Base-by-base conservation (phyloP, 371 early-diverging fungal species). In the Chytridiales sp. region DNA sequence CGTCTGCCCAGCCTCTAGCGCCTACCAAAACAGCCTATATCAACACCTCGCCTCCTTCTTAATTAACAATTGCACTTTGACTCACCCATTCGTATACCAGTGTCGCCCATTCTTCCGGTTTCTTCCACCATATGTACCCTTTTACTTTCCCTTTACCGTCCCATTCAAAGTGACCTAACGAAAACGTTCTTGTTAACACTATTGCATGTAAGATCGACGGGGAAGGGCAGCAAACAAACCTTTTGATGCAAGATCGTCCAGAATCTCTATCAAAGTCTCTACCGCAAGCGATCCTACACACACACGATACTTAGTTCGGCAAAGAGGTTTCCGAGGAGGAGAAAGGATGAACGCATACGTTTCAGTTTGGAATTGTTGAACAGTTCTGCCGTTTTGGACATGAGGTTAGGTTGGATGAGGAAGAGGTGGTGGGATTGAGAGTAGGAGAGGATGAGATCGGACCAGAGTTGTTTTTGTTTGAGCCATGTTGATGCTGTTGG, bases 41-140 rank as follows among this genome's bases (percentile, higher is more conserved):
- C 8, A 41, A 8, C 26, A 13, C 42, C 46, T 56, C 22, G 34
- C 46, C n/a, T 11, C 27, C 17, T 29, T 34, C 29, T 26, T 11
- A 59, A 19, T 24, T 11, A 40, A 49, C 17, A 11, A 43, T 11
- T 4, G 19, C 58, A 44, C n/a, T 36, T 8, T 46, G 39, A 53
- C 61, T 73, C 69, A 91, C 94, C 93, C 92, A 93, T 55, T 80
- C 73, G 64, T 84, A 83, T 17, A 94, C 83, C 60, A 88, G 58
- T 29, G 76, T 61, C 0, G 92, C 93, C 95, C 95, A 94, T 47
- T 91, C 92, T 34, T 90, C 91, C 8, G 92, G 93, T 69, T 85
- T 91, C 61, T 87, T 82, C 94, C 94, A 93, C 61, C 85, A 87
- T 8, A 94, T 73, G 19, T 87, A 71, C 15, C 87, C n/a, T n/a